Evolutionary conservation across 805 yeast genomes (phyloP), one percentile per base, ranked within the genome.

Genomic region (Naumovozyma baii): DNA sequence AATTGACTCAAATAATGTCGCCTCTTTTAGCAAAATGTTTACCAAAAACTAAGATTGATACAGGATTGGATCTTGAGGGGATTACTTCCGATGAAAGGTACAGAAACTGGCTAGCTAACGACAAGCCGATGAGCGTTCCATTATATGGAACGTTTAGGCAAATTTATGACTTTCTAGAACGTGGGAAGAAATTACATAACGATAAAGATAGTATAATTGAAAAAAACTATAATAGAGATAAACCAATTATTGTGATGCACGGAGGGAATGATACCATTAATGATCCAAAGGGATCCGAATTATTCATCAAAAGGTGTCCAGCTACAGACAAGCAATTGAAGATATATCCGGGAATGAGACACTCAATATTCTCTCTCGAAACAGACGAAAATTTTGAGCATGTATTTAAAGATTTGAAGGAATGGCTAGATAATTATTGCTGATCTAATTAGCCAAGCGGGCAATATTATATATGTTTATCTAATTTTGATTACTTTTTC

Each of bases 181-280:
- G 88, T 39, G 92, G 92, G n/a, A 68, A 71, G 42, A 57, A 54
- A 15, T 62, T 83, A 34, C 54, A 69, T 29, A 54, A 65, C 4
- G 59, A 65, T 3, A 55, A 58, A 31, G 68, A 64, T 38, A 47
- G 63, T 2, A 39, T 44, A 26, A 57, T 63, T 33, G 59, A 64
- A 39, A 57, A 59, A 33, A 57, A 64, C 4, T 53, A 42, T 37
- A 42, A 33, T 5, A 29, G 40, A 17, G 52, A 65, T 5, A 63
- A 69, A 9, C 76, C 83, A 0, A 50, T 81, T 3, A 55, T 78
- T 22, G 61, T 83, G 9, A 48, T 74, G 33, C 90, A 82, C 54
- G 87, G 90, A 22, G 63, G 66, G 7, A 62, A 58, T n/a, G 94
- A 83, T 55, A 59, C 68, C 29, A 69, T 83, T 48, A 83, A 80